phyloP scores from a whole-genome alignment of 495 filamentous ascomycete species.

The Trichoderma reesei region DNA sequence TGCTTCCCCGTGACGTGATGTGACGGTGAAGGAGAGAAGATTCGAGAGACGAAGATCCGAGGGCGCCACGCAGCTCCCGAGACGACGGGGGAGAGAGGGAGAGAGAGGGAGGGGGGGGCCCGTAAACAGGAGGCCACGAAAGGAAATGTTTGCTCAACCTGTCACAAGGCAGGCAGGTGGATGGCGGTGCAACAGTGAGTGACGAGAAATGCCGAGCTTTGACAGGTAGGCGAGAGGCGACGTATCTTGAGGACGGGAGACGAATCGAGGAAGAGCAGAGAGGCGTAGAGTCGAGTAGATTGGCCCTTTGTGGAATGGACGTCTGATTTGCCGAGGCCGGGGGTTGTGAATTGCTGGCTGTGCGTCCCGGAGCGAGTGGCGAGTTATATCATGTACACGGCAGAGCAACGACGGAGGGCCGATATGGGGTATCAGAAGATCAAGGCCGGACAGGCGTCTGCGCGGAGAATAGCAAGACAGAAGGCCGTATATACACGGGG shows the following conservation, averaged over 20 bases:
- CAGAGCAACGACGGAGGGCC: not conserved
- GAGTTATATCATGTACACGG: not conserved
- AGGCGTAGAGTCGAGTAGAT: no score
- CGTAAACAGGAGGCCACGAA: slow-evolving; percentile 1
- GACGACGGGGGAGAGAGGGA: not conserved
- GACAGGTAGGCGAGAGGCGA: slow-evolving; percentile 1
- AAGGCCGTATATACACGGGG: no score
- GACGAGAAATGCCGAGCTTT: slow-evolving; percentile 1
- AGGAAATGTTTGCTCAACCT: slow-evolving; percentile 9
- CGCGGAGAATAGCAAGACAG: no score
- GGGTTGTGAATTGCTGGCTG: not conserved
- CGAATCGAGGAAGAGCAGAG: not conserved
- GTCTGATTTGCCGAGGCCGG: not conserved
- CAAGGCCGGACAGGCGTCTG: not conserved
- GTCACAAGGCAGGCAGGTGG: slow-evolving; percentile 7
- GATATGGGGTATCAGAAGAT: not conserved
- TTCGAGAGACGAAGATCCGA: not conserved
- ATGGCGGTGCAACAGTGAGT: slow-evolving; percentile 7
- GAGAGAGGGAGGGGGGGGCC: no score
- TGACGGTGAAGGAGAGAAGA: not conserved
- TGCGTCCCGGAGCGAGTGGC: not conserved
- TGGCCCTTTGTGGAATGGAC: not conserved
- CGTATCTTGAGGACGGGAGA: not conserved
- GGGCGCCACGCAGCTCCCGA: not conserved
- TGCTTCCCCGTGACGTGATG: not conserved